Base-by-base conservation (phyloP, 768 basidiomycete species). In the Brasilioporus rufonigricans region DNA sequence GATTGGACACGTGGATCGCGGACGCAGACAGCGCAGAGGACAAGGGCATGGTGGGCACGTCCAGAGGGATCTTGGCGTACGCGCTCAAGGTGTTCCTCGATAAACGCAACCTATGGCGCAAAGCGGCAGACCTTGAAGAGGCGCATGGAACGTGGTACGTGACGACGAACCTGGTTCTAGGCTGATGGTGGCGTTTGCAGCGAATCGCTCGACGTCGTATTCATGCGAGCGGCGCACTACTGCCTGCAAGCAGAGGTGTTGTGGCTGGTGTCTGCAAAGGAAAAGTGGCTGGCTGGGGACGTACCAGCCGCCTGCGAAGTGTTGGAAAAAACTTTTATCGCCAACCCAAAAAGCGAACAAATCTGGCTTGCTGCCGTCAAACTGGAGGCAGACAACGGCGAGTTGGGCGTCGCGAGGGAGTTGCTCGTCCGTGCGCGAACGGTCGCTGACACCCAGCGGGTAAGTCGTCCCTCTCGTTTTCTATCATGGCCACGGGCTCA, bases 341-440 rank as follows among this genome's bases (percentile, higher is more conserved):
- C 93, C 52, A 98, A 98, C 67, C 91, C 93, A 14, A 94, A 98
- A 70, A 95, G 91, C 67, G 97, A 98, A 74, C 86, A 89, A 60
- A 98, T 99, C 65, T 98, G 95, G 94, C 76, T 99, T 50, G 97
- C 96, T 3, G 97, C 96, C 27, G 92, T 96, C 59, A 98, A 98
- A 71, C 78, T 98, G 6, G 96, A 98, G 67, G 92, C 94, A 0
- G 95, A 98, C 77, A 98, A 96, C 61, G 89, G 91, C 3, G 91
- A 98, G 66, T 76, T 91, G 56, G 85, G 78, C 6, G 93, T 91
- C 18, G 96, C 96, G 3, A 77, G 87, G 57, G 88, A 94, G 71
- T 73, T 99, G 41, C 78, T 98, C 59, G 83, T 88, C 45, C 88
- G 94, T 57, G 97, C 96, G 12, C 77, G 96, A 55, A 88, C 84